A percentile compares a stretch with the other conserved stretches of the same genome.
These are phyloP conservation scores for Papilionanthe hybrid DNA, from an alignment of 116 monocot species.

Conservation along the genomic window DNA sequence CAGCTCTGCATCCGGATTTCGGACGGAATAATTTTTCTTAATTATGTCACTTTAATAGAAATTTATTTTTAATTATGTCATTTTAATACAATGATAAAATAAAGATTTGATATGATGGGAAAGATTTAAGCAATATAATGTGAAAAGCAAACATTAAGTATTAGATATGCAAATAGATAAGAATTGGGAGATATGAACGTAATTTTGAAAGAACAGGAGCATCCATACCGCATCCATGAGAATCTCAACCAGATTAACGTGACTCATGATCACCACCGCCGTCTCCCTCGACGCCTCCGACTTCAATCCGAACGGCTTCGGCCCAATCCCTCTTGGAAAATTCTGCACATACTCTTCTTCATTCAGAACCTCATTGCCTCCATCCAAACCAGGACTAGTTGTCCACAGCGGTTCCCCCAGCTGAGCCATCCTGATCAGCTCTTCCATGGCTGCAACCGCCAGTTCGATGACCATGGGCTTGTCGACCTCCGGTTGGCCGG, in stretches of 20 bases:
- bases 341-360: constrained; percentile 46
- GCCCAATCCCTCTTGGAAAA: constrained; percentile 46
- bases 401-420: constrained; percentile 58
- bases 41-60: too few species aligned
- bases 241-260: constrained; percentile 47
- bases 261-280: constrained; percentile 46
- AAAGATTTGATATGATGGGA: too few species aligned
- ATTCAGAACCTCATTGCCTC: constrained; percentile 22
- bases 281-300: constrained; percentile 60
- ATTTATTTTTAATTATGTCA: too few species aligned
- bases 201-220: background rate
- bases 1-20: too few species aligned
- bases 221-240: constrained; percentile 69
- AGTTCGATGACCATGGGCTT: constrained; percentile 54
- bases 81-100: too few species aligned
- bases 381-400: constrained; percentile 4
- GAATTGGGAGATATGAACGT: too few species aligned
- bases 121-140: too few species aligned
- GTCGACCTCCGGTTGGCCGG: constrained; percentile 25
- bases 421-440: constrained; percentile 60
- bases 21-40: too few species aligned
- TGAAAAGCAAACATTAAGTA: too few species aligned
- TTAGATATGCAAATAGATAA: too few species aligned
- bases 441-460: constrained; percentile 68
- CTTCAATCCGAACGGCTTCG: constrained; percentile 30